Base-by-base conservation (phyloP, 148 eudicot genomes). In the Drosera capensis region DNA sequence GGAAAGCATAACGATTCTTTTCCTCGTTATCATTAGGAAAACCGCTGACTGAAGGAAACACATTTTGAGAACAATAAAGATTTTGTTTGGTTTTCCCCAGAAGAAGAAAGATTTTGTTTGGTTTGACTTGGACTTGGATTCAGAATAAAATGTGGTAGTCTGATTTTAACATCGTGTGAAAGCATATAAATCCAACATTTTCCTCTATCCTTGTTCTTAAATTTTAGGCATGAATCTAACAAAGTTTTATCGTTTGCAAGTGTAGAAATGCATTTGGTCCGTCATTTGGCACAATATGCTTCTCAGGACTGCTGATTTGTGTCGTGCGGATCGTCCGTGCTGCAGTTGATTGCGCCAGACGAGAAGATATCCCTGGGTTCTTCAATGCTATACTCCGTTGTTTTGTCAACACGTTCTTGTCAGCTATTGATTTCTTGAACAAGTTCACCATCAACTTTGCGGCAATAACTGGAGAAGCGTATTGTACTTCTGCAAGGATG, bases 181-280 rank as follows among this genome's bases (percentile, higher is more conserved):
- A n/a, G n/a, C n/a, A n/a, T n/a, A n/a, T n/a, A n/a, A n/a, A n/a
- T n/a, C n/a, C n/a, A n/a, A n/a, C n/a, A n/a, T n/a, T n/a, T n/a
- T n/a, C n/a, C n/a, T n/a, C n/a, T n/a, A n/a, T n/a, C n/a, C n/a
- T n/a, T n/a, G n/a, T n/a, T n/a, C n/a, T n/a, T n/a, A n/a, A n/a
- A n/a, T n/a, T n/a, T n/a, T n/a, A 41, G 22, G 21, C 14, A 18
- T 20, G 13, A 39, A 41, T 41, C 8, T 19, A 41, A 41, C 45
- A 8, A 17, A 7, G 7, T 18, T 14, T 0, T 19, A 18, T 20
- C 9, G 3, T 19, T 41, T 17, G 5, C 24, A 8, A 25, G 49
- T 64, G 54, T 82, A 90, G 99, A 55, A 90, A 90, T 52, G 95
- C 99, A 20, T 90, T 90, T 56, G 99, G 99, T 28, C 82, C 99